Percentiles rank a stretch among this genome's conserved stretches.
Conservation (phyloP, 306 rosid species). For the Fragaria ananassa region DNA sequence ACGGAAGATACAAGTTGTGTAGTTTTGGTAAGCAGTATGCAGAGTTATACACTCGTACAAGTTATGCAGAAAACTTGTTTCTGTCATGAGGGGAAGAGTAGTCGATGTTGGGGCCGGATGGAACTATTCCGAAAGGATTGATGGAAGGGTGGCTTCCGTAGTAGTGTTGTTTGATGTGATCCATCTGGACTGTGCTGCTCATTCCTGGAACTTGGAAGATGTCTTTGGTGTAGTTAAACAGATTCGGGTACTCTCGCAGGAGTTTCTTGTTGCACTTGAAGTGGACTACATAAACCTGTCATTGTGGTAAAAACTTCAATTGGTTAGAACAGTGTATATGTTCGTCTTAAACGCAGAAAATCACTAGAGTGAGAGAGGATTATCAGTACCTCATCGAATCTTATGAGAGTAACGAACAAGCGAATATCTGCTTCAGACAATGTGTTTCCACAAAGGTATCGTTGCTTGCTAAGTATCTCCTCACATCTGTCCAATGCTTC, state of each 20-base stretch:
- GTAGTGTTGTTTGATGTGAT: slow-evolving; percentile 73
- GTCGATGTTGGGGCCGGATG: slow-evolving; percentile 64
- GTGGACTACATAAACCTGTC: slow-evolving; percentile 87
- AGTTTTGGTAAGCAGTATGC: not conserved
- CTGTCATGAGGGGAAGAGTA: slow-evolving; percentile 71
- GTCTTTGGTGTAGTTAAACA: slow-evolving; percentile 83
- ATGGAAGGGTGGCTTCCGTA: slow-evolving; percentile 86
- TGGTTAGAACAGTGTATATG: not conserved
- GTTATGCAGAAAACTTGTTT: slow-evolving; percentile 55
- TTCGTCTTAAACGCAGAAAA: not conserved
- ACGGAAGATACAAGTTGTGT: not conserved
- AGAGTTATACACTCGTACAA: not conserved
- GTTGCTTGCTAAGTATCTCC: slow-evolving; percentile 70
- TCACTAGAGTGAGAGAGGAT: not conserved
- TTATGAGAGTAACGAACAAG: slow-evolving; percentile 83
- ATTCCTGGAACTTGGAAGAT: slow-evolving; percentile 78
- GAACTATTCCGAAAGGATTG: slow-evolving; percentile 79
- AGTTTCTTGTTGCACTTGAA: slow-evolving; percentile 96
- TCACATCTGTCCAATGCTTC: slow-evolving; percentile 86
- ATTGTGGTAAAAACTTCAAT: not conserved
- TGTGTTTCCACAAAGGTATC: slow-evolving; percentile 71
- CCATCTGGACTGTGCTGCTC: slow-evolving; percentile 69
- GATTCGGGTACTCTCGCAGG: slow-evolving; percentile 66
- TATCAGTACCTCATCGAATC: slow-evolving; percentile 89
- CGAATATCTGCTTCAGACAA: slow-evolving; percentile 88